Evolutionary conservation across 1,139 yeast genomes (phyloP).

Genomic region (Pichia sp.): DNA sequence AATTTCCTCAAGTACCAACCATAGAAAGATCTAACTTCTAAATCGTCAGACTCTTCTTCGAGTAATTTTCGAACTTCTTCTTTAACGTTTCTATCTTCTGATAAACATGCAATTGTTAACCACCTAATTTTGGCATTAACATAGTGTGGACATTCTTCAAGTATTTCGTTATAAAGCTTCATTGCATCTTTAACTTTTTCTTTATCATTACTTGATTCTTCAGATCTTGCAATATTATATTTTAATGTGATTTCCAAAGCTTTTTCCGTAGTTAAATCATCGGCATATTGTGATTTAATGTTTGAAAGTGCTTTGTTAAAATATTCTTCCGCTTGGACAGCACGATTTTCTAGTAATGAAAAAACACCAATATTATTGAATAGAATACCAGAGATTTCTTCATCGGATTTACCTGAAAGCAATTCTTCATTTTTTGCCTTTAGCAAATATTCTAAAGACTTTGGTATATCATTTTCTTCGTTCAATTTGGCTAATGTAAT

Average conservation of each 20-base stretch:
- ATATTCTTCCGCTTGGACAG: constrained; percentile 21
- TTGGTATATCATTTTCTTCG: constrained; percentile 55
- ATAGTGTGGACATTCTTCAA: constrained; percentile 60
- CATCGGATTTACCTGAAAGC: constrained; percentile 33
- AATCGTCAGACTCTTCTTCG: constrained; percentile 48
- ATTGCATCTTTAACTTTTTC: constrained; percentile 39
- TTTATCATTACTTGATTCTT: constrained; percentile 37
- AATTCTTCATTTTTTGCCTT: constrained; percentile 49
- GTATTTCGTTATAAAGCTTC: constrained; percentile 47
- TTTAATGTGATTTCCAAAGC: constrained; percentile 42
- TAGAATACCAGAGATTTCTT: constrained; percentile 57
- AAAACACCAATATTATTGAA: constrained; percentile 84
- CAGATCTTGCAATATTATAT: constrained; percentile 59
- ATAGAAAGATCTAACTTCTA: constrained; percentile 83
- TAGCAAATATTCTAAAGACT: constrained; percentile 49
- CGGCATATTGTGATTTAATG: constrained; percentile 23
- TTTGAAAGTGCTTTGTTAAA: constrained; percentile 24
- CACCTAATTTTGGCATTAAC: constrained; percentile 71
- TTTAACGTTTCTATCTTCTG: constrained; percentile 35
- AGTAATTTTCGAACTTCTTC: constrained; percentile 53
- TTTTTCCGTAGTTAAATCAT: constrained; percentile 22
- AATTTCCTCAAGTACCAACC: constrained; percentile 78
- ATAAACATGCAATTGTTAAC: constrained; percentile 39
- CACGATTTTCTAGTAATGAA: constrained; percentile 50
- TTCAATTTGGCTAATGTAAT: constrained; percentile 60